Base-by-base conservation (phyloP, 345 rosid genomes). In the Cardamine occulta region DNA sequence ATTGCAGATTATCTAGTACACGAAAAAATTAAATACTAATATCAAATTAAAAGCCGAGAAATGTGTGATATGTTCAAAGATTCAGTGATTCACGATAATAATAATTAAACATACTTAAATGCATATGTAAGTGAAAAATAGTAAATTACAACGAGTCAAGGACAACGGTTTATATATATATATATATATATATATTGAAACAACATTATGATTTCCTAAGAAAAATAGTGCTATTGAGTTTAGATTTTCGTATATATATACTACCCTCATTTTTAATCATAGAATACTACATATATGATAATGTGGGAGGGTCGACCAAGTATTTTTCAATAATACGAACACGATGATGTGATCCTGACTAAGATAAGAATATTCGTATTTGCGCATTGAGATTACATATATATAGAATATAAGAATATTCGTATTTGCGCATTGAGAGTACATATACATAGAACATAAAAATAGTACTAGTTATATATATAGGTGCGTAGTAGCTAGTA, bases 1-100 rank as follows among this genome's bases (percentile, higher is more conserved):
- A 49, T 74, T 74, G 32, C 10, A 34, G 39, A 35, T 34, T 34
- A 57, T 24, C 17, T 48, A 17, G 15, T 23, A 60, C 74, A 48
- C 7, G 35, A 11, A 14, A 4, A n/a, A 34, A 19, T 19, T 19
- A 19, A 49, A 39, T 17, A 68, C 18, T 31, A 19, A 1, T 19
- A 59, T 68, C 18, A 34, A 63, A 42, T 45, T 53, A 31, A 35
- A 63, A 77, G 66, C 75, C 80, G 65, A 35, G 51, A 76, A 70
- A 34, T 55, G 45, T 63, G 75, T 37, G 80, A 77, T 77, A 63
- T 70, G 61, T 44, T 62, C 51, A 54, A 26, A 70, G 80, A 76
- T 76, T 76, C 42, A 76, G 59, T 42, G 68, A 68, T 76, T 63
- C 52, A 12, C 40, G 70, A 52, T 62, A 51, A n/a, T 68, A 63